Conservation (phyloP, 306 rosid species). For the Acacia acuminata region DNA sequence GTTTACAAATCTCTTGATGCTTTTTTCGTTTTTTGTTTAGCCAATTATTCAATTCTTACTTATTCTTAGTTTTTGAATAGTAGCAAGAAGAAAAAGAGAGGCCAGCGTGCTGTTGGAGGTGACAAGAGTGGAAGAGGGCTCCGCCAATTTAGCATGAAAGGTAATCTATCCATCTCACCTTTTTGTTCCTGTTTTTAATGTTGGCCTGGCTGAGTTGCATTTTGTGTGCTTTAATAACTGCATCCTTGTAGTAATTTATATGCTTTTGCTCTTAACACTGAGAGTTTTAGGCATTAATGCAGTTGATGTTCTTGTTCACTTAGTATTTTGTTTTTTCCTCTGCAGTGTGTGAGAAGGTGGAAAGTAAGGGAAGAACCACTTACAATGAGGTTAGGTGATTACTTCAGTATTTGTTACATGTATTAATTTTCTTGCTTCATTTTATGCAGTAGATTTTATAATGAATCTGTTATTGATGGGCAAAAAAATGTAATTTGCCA, state of each 20-base stretch:
- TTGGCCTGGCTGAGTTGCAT: slow-evolving; percentile 17
- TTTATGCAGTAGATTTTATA: neutral
- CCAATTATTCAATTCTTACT: slow-evolving; percentile 20
- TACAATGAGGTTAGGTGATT: slow-evolving; percentile 82
- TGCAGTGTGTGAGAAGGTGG: slow-evolving; percentile 96
- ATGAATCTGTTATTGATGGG: neutral
- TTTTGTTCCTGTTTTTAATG: slow-evolving; percentile 2
- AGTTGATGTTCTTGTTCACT: slow-evolving; percentile 16
- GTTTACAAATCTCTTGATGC: slow-evolving; percentile 4
- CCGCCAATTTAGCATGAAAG: slow-evolving; percentile 99
- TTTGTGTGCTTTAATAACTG: neutral
- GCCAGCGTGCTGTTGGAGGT: slow-evolving; percentile 89
- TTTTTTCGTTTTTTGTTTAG: neutral
- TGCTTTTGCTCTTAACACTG: neutral
- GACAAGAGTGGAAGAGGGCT: slow-evolving; percentile 99
- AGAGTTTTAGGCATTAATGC: neutral
- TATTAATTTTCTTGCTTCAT: slow-evolving; percentile 11
- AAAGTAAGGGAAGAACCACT: slow-evolving; percentile 96
- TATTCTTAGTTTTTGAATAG: slow-evolving; percentile 35
- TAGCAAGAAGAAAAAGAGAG: slow-evolving; percentile 95
- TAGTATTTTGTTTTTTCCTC: slow-evolving; percentile 30
- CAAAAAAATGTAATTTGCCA: neutral
- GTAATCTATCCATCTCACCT: slow-evolving; percentile 33
- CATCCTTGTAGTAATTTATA: slow-evolving; percentile 1
- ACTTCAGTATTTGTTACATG: slow-evolving; percentile 18